Evolutionary conservation across 164 flowering plant genomes (phyloP).

Genomic region (Warburgia ugandensis): DNA sequence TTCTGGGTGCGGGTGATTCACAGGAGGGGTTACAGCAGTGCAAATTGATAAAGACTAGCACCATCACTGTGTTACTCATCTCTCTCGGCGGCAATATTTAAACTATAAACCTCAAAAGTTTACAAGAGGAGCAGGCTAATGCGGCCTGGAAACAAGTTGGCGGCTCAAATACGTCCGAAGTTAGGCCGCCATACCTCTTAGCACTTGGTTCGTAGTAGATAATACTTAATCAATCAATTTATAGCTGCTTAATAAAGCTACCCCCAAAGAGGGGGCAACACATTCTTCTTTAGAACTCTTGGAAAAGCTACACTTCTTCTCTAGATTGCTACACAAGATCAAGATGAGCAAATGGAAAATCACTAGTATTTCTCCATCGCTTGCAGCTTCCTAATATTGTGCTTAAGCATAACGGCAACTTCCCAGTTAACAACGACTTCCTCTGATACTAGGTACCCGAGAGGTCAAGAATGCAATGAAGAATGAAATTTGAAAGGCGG

Average conservation of each 20-base stretch:
- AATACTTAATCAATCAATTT: not conserved
- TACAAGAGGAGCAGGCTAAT: not conserved
- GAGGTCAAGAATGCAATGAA: conserved; percentile 42
- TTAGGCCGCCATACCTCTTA: not conserved
- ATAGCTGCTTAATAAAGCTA: not conserved
- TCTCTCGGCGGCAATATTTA: not conserved
- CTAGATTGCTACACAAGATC: not conserved
- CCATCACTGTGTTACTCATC: not conserved
- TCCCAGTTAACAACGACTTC: conserved; percentile 44
- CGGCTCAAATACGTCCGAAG: not conserved
- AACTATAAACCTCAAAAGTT: not conserved
- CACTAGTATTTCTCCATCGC: conserved; percentile 1
- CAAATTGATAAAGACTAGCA: conserved; percentile 3
- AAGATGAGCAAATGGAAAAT: conserved; percentile 16
- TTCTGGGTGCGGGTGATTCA: conserved; percentile 4
- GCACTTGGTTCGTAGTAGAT: not conserved
- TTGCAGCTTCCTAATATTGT: conserved; percentile 14
- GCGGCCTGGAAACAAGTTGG: not conserved
- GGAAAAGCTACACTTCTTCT: too few species aligned
- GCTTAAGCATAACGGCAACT: conserved; percentile 15
- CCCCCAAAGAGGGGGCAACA: not conserved
- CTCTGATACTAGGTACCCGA: conserved; percentile 46
- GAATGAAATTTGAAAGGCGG: conserved; percentile 65
- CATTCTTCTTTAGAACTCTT: not conserved
- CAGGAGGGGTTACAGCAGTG: not conserved